Percentiles rank a stretch among this genome's conserved stretches.
Conservation (phyloP, 768 basidiomycete genomes). For the Leucosporidium creatinivorum region DNA sequence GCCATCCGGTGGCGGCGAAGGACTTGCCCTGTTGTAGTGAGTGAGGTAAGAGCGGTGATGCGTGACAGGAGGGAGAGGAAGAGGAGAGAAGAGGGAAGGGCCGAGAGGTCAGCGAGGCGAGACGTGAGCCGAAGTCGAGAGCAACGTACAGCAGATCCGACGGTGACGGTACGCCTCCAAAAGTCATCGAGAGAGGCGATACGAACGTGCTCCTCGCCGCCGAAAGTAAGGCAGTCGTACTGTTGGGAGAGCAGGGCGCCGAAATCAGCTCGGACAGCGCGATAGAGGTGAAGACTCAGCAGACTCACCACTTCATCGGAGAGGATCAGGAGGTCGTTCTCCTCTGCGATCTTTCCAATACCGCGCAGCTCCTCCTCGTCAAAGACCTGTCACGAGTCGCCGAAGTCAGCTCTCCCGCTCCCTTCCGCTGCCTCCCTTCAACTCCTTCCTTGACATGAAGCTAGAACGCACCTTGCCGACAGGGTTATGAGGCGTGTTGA, state of each 20-base stretch:
- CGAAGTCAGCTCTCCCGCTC: too few species aligned
- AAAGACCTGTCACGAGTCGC: conserved; percentile 54
- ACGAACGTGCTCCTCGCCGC: conserved; percentile 78
- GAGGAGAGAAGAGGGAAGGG: background rate
- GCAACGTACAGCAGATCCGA: conserved; percentile 47
- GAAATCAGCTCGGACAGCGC: background rate
- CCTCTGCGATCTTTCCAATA: conserved; percentile 79
- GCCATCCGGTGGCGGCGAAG: conserved; percentile 96
- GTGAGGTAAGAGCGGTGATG: background rate
- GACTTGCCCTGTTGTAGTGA: conserved; percentile 45
- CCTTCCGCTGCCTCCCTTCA: too few species aligned
- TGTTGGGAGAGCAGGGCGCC: conserved; percentile 40
- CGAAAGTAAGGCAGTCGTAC: conserved; percentile 91
- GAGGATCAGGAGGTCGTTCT: conserved; percentile 87
- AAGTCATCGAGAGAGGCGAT: conserved; percentile 92
- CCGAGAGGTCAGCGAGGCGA: background rate
- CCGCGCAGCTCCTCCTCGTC: conserved; percentile 69
- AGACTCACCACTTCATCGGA: conserved; percentile 84
- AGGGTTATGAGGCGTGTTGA: conserved; percentile 88
- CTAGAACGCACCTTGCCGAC: conserved; percentile 62
- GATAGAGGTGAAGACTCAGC: background rate
- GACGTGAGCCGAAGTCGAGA: background rate
- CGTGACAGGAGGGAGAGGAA: background rate
- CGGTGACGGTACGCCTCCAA: conserved; percentile 97
- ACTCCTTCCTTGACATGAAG: too few species aligned